Evolutionary conservation across 495 filamentous ascomycete genomes (phyloP).

Genomic region (Tuber microsphaerosporum): DNA sequence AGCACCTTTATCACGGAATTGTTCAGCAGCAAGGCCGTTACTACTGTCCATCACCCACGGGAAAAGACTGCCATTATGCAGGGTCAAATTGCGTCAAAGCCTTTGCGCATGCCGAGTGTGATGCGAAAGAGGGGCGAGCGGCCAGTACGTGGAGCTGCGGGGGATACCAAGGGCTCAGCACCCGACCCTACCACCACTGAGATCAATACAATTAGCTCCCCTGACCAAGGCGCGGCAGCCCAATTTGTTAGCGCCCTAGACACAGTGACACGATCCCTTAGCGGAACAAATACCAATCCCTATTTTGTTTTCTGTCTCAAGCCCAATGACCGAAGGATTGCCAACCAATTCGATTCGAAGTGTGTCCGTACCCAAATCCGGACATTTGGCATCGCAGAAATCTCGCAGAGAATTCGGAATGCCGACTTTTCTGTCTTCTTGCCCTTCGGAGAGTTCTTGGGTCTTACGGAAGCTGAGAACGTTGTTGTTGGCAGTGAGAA

Average conservation of each 20-base stretch:
- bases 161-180: conserved; percentile 26
- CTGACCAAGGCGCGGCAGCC: conserved; percentile 76
- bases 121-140: conserved; percentile 62
- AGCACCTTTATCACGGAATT: conserved; percentile 82
- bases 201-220: conserved; percentile 36
- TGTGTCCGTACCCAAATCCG: conserved; percentile 91
- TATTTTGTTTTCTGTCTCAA: conserved; percentile 98
- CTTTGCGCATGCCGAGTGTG: conserved; percentile 84
- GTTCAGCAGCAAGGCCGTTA: conserved; percentile 86
- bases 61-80: conserved; percentile 90
- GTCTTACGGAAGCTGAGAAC: conserved; percentile 72
- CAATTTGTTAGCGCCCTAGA: conserved; percentile 88
- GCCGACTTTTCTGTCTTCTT: conserved; percentile 94
- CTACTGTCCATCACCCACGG: conserved; percentile 81
- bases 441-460: conserved; percentile 91
- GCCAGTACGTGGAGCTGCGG: conserved; percentile 45
- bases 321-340: conserved; percentile 92
- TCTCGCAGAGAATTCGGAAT: conserved; percentile 82
- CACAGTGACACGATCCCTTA: conserved; percentile 76
- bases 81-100: conserved; percentile 90
- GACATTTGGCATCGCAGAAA: conserved; percentile 92
- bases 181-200: conserved; percentile 40
- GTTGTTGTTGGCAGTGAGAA: conserved; percentile 82
- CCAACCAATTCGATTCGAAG: conserved; percentile 98
- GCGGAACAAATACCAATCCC: conserved; percentile 70